phyloP scores from a whole-genome alignment of 352 stramenopile species.

The Phytophthora meadii region DNA sequence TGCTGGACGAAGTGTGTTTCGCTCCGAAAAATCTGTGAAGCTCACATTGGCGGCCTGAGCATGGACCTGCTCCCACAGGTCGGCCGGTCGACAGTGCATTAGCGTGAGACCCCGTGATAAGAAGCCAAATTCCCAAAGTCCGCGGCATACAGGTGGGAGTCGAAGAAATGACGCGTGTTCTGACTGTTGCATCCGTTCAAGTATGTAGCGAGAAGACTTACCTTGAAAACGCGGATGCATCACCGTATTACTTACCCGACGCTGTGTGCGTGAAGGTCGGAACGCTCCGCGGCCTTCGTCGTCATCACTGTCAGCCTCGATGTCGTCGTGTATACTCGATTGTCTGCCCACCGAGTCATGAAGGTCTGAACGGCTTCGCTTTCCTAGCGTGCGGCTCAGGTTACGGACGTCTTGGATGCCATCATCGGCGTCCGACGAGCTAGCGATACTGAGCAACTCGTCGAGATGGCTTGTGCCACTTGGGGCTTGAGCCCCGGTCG shows the following conservation, averaged over 20 bases:
- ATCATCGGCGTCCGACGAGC: background rate
- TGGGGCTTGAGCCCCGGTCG: background rate
- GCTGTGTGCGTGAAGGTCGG: background rate
- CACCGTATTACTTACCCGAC: background rate
- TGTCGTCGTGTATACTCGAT: background rate
- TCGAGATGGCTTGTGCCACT: background rate
- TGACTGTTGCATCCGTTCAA: conserved; percentile 8
- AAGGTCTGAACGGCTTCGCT: background rate
- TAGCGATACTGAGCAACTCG: background rate
- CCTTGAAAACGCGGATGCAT: background rate
- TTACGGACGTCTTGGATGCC: background rate
- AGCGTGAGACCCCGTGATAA: background rate
- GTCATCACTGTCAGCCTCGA: background rate
- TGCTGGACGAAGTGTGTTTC: background rate
- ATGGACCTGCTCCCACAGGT: background rate
- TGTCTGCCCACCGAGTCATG: no score
- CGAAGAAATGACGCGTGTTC: background rate
- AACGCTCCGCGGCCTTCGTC: background rate
- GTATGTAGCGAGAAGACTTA: background rate
- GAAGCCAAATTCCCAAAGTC: background rate
- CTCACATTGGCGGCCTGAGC: background rate
- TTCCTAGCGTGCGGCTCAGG: conserved; percentile 1
- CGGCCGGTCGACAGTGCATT: background rate
- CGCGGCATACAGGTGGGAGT: conserved; percentile 4
- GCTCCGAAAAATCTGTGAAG: conserved; percentile 2